Evolutionary conservation across 2,329 filamentous ascomycete genomes (phyloP).

Genomic region (Scopulariopsis brevicaulis): DNA sequence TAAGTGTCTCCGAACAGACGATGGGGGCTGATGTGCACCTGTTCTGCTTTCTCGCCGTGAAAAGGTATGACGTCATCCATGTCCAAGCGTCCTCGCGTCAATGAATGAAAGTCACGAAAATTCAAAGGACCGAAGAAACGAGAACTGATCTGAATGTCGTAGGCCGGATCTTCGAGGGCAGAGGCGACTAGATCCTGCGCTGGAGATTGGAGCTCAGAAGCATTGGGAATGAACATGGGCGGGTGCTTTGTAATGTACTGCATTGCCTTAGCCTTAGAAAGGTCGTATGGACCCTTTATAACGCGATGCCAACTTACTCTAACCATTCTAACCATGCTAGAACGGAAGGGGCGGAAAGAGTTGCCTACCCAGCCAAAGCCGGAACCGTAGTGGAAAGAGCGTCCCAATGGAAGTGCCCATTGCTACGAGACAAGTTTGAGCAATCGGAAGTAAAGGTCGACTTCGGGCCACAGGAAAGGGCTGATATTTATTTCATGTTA

Average conservation of each 20-base stretch:
- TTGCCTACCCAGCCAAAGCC: slow-evolving; percentile 15
- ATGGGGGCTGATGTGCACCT: slow-evolving; percentile 14
- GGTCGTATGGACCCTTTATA: slow-evolving; percentile 17
- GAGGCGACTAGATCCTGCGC: slow-evolving; percentile 11
- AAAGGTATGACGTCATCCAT: slow-evolving; percentile 12
- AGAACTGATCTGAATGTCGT: slow-evolving; percentile 14
- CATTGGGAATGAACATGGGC: slow-evolving; percentile 10
- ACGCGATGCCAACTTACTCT: slow-evolving; percentile 17
- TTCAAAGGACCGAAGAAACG: slow-evolving; percentile 14
- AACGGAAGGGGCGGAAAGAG: slow-evolving; percentile 12
- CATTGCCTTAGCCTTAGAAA: slow-evolving; percentile 17
- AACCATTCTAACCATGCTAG: neutral
- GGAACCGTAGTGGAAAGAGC: slow-evolving; percentile 12
- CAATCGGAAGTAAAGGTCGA: neutral
- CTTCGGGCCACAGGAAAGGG: neutral
- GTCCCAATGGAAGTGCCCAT: slow-evolving; percentile 16
- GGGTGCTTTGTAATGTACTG: slow-evolving; percentile 16
- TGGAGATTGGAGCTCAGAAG: slow-evolving; percentile 14
- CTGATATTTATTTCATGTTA: too few relatives aligned
- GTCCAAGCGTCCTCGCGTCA: slow-evolving; percentile 10
- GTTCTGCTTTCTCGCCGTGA: slow-evolving; percentile 5
- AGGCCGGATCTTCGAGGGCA: slow-evolving; percentile 13
- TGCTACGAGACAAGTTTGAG: neutral
- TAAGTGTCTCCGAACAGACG: too few relatives aligned
- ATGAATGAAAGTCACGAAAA: slow-evolving; percentile 14